Evolutionary conservation across 1,284 basidiomycete genomes (phyloP).

Genomic region (Cutaneotrichosporon sp.): DNA sequence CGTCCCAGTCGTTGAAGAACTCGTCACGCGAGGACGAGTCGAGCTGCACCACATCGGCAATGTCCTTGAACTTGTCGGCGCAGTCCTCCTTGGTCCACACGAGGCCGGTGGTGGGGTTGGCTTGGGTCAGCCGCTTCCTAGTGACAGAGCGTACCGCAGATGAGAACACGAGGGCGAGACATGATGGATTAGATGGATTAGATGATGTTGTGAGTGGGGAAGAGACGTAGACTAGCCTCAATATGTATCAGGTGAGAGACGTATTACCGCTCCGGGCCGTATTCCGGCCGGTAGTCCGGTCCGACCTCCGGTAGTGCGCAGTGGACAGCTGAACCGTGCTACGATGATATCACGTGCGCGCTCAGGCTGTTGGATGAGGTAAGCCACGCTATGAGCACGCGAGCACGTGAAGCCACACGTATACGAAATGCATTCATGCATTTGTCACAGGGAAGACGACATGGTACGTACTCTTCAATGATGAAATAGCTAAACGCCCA

Average conservation of each 20-base stretch:
- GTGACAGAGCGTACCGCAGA: conserved; percentile 44
- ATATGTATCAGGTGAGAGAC: conserved; percentile 2
- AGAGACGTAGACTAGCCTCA: background rate
- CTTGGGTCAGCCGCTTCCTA: conserved; percentile 15
- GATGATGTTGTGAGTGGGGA: background rate
- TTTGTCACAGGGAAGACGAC: too few species aligned
- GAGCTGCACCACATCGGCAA: conserved; percentile 70
- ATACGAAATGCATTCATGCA: too few species aligned
- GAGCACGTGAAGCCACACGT: too few species aligned
- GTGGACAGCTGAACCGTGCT: background rate
- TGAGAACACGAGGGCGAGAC: conserved; percentile 51
- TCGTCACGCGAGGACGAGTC: conserved; percentile 65
- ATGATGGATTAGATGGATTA: conserved; percentile 19
- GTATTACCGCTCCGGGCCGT: conserved; percentile 1
- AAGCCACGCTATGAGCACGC: too few species aligned
- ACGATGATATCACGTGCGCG: too few species aligned
- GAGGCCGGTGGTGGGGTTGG: conserved; percentile 56
- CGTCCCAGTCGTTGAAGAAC: conserved; percentile 67
- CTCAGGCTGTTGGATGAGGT: too few species aligned
- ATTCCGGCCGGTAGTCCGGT: conserved; percentile 1
- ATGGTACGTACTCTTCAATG: too few species aligned
- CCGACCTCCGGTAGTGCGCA: background rate
- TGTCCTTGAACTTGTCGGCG: conserved; percentile 62
- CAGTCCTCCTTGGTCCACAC: conserved; percentile 78
- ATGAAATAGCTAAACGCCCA: too few species aligned